Percentiles rank a stretch among this genome's conserved stretches.
phyloP scores from a whole-genome alignment of 2,329 filamentous ascomycete genomes.

The Aspergillus pseudoterreus region DNA sequence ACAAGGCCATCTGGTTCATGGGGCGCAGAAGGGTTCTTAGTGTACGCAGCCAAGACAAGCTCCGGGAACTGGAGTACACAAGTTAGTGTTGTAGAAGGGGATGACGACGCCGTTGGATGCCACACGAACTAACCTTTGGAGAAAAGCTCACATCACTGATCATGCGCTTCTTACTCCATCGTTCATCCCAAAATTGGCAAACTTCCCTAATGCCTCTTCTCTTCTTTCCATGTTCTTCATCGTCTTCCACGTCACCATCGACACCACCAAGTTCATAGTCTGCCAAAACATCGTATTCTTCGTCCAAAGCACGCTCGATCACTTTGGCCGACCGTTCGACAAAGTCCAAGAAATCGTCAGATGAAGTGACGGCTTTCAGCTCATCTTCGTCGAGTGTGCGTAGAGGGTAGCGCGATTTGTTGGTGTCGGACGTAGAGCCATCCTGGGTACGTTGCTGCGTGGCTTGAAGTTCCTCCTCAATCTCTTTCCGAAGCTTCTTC shows the following conservation, averaged over 20 bases:
- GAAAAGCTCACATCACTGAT: conserved; percentile 95
- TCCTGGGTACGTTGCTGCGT: conserved; percentile 49
- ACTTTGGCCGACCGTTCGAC: conserved; percentile 95
- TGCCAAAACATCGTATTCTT: conserved; percentile 92
- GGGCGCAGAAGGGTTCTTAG: conserved; percentile 91
- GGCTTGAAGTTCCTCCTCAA: conserved; percentile 85
- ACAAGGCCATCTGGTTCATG: conserved; percentile 91
- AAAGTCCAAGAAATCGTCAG: conserved; percentile 91
- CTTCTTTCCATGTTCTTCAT: conserved; percentile 56
- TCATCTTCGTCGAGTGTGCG: conserved; percentile 80
- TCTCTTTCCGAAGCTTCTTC: conserved; percentile 77
- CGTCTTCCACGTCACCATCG: conserved; percentile 72
- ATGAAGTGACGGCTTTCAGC: conserved; percentile 82
- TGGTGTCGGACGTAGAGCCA: conserved; percentile 37
- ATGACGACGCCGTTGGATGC: background rate
- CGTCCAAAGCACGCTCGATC: conserved; percentile 89
- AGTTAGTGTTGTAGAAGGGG: background rate
- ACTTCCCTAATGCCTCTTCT: conserved; percentile 64
- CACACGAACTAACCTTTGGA: conserved; percentile 60
- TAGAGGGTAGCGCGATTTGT: conserved; percentile 64
- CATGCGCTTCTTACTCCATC: conserved; percentile 97
- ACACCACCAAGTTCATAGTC: conserved; percentile 83
- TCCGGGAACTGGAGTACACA: conserved; percentile 65
- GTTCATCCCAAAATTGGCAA: conserved; percentile 88
- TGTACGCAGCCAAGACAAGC: conserved; percentile 89